phyloP scores from a whole-genome alignment of 176 grass and related monocot genomes.

The Carex kokanica region DNA sequence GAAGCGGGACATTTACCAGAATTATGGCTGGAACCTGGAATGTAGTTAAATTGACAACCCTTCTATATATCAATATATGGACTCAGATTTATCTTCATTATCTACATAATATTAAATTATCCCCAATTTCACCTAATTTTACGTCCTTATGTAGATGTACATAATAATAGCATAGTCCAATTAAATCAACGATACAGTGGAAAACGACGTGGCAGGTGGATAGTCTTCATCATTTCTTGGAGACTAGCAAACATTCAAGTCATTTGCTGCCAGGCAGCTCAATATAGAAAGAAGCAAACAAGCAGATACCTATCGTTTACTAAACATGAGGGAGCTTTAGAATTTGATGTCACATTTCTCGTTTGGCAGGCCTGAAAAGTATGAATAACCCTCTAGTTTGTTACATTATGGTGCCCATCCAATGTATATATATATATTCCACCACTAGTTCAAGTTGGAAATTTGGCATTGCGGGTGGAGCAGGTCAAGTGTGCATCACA shows the following conservation, averaged over 20 bases:
- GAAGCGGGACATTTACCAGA: background rate
- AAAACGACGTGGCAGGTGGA: background rate
- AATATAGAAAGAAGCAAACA: background rate
- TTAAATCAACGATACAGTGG: background rate
- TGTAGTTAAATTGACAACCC: background rate
- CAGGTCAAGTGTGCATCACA: background rate
- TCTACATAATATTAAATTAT: background rate
- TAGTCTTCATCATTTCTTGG: background rate
- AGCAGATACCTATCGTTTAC: background rate
- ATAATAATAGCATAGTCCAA: background rate
- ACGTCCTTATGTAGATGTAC: background rate
- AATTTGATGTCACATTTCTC: slow-evolving; percentile 1
- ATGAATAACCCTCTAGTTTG: slow-evolving; percentile 9
- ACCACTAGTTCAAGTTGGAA: background rate
- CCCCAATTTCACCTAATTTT: background rate
- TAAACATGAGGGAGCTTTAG: background rate
- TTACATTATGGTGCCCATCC: background rate
- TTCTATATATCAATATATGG: background rate
- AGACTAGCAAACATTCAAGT: background rate
- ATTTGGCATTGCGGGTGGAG: background rate
- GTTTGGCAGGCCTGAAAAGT: slow-evolving; percentile 4
- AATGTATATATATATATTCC: background rate
- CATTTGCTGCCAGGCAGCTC: background rate
- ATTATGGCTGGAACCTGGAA: background rate
- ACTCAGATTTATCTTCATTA: background rate